Evolutionary conservation across 768 basidiomycete genomes (phyloP), one percentile per base, ranked within the genome.

Genomic region (Lenzites betulinus): DNA sequence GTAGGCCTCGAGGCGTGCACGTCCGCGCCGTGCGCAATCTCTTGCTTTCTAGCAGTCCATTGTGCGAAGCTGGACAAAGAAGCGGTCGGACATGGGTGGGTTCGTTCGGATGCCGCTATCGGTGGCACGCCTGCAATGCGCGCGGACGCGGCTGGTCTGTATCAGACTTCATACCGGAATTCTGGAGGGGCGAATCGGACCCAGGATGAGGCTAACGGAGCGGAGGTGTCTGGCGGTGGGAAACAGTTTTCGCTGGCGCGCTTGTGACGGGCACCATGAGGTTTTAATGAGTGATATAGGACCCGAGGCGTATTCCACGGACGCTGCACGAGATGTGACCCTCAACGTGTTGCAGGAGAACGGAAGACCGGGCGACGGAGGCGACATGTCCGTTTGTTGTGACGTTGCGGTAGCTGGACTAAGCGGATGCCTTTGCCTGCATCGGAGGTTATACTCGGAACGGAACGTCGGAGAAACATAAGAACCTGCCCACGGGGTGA

Each of bases 91-190:
- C n/a, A 35, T 23, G 33, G 41, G 12, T 16, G 35, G 30, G 4
- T 52, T 59, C 42, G 1, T 30, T 51, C 42, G 43, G 35, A 20
- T 13, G 1, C 41, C 51, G 51, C 57, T 26, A 30, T 44, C 42
- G 51, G 23, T 39, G 38, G 38, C 13, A 39, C 13, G 15, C 13
- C 11, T 39, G 13, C 38, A 39, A 18, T n/a, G 49, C 16, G 22
- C 47, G 30, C 11, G 30, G 30, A 33, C 30, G 30, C 30, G 30
- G 6, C 30, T 33, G 11, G 11, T 33, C 11, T 33, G 30, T 35
- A 60, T 60, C 59, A 60, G 53, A 41, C 59, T 60, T 60, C 59
- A 43, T 42, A 25, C 48, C 41, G 53, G 59, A 36, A 20, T 15
- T 35, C 48, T 53, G 51, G 23, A 22, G 49, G 39, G 41, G n/a